A percentile compares a stretch with the other conserved stretches of the same genome.
Evolutionary conservation across 371 early-diverging fungal species (phyloP).

Genomic region (Paramicrosporidium saccamoebae): DNA sequence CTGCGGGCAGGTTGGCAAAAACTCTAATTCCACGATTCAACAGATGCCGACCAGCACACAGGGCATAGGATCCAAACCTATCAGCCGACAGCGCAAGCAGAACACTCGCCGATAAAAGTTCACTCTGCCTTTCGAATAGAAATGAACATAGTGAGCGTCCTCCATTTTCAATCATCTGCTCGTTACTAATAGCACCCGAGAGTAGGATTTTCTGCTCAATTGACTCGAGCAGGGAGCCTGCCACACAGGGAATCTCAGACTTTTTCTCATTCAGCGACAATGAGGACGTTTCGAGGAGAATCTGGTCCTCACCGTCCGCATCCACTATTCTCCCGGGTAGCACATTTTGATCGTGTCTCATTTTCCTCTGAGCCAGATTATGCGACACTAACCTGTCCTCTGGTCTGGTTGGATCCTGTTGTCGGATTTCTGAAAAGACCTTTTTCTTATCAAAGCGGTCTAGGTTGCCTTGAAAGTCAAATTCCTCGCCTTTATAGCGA

Average conservation of each 20-base stretch:
- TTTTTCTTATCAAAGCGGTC: conserved; percentile 35
- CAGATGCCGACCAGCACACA: conserved; percentile 28
- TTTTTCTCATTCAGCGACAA: not conserved
- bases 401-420: conserved; percentile 18
- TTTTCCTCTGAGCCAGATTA: conserved; percentile 1
- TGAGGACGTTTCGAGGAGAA: not conserved
- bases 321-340: not conserved
- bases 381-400: conserved; percentile 19
- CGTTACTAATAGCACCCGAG: conserved; percentile 18
- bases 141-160: conserved; percentile 30
- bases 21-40: conserved; percentile 30
- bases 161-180: conserved; percentile 39
- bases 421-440: conserved; percentile 37
- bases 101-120: conserved; percentile 19
- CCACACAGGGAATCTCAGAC: conserved; percentile 10
- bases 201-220: conserved; percentile 12
- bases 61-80: conserved; percentile 26
- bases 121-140: conserved; percentile 9
- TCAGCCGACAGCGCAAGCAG: conserved; percentile 31
- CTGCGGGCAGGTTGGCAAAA: too few species aligned
- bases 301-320: not conserved
- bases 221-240: conserved; percentile 16
- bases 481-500: conserved; percentile 20
- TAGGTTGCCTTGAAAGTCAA: conserved; percentile 43
- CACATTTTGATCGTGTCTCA: conserved; percentile 1